Conservation (phyloP, 257 asterid species). For the Verbena officinalis region DNA sequence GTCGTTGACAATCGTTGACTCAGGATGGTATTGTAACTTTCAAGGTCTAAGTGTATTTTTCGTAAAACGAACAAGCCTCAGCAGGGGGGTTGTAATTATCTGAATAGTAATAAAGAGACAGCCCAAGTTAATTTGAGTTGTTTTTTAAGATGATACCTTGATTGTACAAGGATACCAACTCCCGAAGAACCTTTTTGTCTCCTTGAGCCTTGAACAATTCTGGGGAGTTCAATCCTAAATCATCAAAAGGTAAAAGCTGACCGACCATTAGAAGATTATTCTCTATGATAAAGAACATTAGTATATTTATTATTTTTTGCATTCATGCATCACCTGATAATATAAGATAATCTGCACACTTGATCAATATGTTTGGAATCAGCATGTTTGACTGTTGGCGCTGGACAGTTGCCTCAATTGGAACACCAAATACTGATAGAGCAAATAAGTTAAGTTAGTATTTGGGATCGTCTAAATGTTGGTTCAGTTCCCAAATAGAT, state of each 20-base stretch:
- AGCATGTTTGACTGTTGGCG: conserved; percentile 69
- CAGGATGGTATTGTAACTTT: too few species aligned
- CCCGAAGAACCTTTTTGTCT: conserved; percentile 67
- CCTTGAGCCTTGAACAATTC: conserved; percentile 85
- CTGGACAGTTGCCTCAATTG: conserved; percentile 77
- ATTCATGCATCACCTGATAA: conserved; percentile 64
- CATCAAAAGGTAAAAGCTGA: conserved; percentile 20
- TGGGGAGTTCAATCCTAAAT: conserved; percentile 68
- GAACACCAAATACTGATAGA: conserved; percentile 76
- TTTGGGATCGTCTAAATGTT: too few species aligned
- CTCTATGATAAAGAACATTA: conserved; percentile 7
- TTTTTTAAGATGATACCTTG: conserved; percentile 62
- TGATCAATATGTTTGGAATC: conserved; percentile 72
- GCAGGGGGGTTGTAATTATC: too few species aligned
- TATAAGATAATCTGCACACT: conserved; percentile 83
- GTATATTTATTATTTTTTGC: neutral
- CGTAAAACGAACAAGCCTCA: too few species aligned
- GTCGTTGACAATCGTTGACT: too few species aligned
- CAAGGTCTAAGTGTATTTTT: too few species aligned
- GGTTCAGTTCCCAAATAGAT: neutral
- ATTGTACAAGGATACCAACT: conserved; percentile 73
- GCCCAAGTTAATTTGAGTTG: conserved; percentile 4
- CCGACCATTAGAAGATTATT: conserved; percentile 14
- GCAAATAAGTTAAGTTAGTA: conserved; percentile 10
- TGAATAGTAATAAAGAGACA: neutral